Percentiles rank a stretch among this genome's conserved stretches.
These are phyloP conservation scores for Lolium perenne DNA, from an alignment of 176 grass and related monocot genomes.

Conservation along the genomic window DNA sequence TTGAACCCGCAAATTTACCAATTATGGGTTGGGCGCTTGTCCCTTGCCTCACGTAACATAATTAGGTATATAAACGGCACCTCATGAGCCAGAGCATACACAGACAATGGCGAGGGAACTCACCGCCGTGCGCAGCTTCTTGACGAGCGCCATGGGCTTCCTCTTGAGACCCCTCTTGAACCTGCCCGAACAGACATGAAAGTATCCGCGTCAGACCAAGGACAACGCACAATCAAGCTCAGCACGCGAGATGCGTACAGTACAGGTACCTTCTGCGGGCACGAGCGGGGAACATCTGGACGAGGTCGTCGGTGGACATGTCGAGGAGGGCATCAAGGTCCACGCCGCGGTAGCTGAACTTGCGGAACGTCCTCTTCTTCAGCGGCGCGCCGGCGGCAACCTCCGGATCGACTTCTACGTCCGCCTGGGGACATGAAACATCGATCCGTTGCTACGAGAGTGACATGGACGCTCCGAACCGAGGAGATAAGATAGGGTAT, in stretches of 20 bases:
- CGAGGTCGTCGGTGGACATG: conserved; percentile 96
- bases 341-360: conserved; percentile 90
- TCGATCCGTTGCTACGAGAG: background rate
- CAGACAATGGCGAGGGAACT: background rate
- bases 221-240: background rate
- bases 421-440: conserved; percentile 52
- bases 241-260: background rate
- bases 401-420: conserved; percentile 67
- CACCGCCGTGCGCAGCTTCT: conserved; percentile 96
- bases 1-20: too few relatives aligned
- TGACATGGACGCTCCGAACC: background rate
- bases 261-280: conserved; percentile 75
- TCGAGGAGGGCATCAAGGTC: conserved; percentile 92
- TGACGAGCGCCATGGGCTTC: conserved; percentile 96
- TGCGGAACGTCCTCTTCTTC: conserved; percentile 99
- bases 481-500: background rate
- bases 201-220: background rate
- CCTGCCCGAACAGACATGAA: conserved; percentile 35
- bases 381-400: conserved; percentile 65
- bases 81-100: background rate
- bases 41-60: background rate
- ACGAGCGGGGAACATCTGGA: conserved; percentile 90
- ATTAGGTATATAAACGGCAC: background rate
- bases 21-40: too few relatives aligned
- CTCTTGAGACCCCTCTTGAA: conserved; percentile 92